Base-by-base conservation (phyloP, 2,329 filamentous ascomycete species). In the Madurella mycetomatis region DNA sequence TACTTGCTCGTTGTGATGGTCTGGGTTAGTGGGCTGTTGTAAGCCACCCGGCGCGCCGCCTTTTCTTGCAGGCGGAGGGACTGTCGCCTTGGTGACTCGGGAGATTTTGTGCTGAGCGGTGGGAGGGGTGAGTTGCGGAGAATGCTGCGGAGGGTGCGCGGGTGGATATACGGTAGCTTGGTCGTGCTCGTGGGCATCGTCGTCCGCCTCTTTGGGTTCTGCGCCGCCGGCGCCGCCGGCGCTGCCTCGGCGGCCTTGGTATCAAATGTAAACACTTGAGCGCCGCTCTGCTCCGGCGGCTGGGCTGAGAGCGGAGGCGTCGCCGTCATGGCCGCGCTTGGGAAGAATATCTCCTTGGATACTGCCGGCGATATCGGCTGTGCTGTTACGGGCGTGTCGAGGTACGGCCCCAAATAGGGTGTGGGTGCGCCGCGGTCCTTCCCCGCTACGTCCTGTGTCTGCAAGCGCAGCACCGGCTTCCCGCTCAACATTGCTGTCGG, bases 101-200 rank as follows among this genome's bases (percentile, higher is more conserved):
- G 79, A 9, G 78, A 77, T 32, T 72, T 70, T 2, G 78, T 73
- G 17, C 70, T 78, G 2, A 72, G 68, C 1, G 80, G 78, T 17
- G 82, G 81, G 7, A 86, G 72, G 16, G 83, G 83, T 4, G 83
- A 86, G 72, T 86, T 86, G 50, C 83, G 79, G 18, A 86, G 75
- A 62, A 86, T 86, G 67, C 82, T 85, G 65, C 80, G 83, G 9
- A 86, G 76, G 41, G 74, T 72, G 53, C 76, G 76, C 34, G 83
- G 79, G 58, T 82, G 82, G 1, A 73, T 79, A 62, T 86, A 86
- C 2, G 83, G 83, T 2, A 76, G 70, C 19, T 71, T 71, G 34
- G 59, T 48, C 17, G 56, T 54, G 11, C 65, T 61, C 15, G 65
- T 55, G 1, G 68, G 63, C 15, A 72, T 65, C 9, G 69, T 73